phyloP scores from a whole-genome alignment of 2,329 filamentous ascomycete genomes.

The Phoma sp. region DNA sequence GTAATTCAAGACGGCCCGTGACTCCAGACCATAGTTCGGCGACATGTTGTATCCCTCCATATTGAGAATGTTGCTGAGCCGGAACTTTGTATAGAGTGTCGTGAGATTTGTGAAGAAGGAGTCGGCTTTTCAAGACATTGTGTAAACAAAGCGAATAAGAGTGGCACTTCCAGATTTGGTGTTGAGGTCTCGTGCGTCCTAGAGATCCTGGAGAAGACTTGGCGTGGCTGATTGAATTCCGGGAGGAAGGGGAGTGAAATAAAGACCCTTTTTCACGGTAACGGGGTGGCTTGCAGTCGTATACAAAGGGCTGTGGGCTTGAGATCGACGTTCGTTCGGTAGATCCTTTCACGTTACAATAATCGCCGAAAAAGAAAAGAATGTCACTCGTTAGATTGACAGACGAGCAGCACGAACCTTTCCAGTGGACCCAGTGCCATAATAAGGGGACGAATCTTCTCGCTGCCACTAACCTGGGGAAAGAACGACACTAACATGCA shows the following conservation, averaged over 20 bases:
- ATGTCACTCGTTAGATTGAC: constrained; percentile 1
- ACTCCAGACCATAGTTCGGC: constrained; percentile 17
- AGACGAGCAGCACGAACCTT: neutral
- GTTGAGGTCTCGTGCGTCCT: constrained; percentile 6
- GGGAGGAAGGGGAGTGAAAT: neutral
- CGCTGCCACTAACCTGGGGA: constrained; percentile 14
- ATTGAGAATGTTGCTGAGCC: constrained; percentile 1
- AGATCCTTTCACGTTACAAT: neutral
- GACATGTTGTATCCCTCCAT: constrained; percentile 21
- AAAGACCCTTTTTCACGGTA: constrained; percentile 9
- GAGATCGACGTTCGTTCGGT: neutral
- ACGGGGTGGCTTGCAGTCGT: constrained; percentile 15
- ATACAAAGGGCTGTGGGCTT: constrained; percentile 8
- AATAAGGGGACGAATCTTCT: constrained; percentile 24
- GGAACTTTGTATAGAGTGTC: neutral
- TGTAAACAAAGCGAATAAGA: constrained; percentile 18
- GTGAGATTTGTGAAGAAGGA: neutral
- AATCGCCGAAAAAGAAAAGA: neutral
- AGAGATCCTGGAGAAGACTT: neutral
- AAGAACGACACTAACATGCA: constrained; percentile 19
- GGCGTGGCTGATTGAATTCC: neutral
- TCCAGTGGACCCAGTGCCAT: constrained; percentile 7
- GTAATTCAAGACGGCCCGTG: constrained; percentile 27
- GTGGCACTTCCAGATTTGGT: constrained; percentile 1
- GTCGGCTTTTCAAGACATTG: constrained; percentile 24